Conservation (phyloP, 169 alveolate genomes). For the Toxoplasma gondii region DNA sequence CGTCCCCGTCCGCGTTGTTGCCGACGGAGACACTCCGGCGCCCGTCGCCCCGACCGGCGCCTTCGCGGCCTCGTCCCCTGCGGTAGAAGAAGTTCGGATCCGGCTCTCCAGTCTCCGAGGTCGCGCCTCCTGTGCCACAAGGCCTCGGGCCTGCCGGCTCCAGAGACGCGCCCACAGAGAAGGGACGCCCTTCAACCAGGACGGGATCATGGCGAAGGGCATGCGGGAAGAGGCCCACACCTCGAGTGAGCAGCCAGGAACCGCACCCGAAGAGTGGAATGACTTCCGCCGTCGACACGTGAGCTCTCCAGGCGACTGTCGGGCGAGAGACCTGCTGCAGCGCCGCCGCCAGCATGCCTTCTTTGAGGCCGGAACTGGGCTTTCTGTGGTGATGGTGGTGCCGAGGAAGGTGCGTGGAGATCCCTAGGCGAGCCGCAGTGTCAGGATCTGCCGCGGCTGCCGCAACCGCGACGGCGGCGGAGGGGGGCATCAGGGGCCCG, state of each 20-base stretch:
- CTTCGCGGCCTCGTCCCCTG: neutral
- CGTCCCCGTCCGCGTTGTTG: neutral
- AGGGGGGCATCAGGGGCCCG: slow-evolving; percentile 66
- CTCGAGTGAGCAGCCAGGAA: slow-evolving; percentile 11
- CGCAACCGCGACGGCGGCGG: slow-evolving; percentile 57
- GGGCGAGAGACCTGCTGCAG: slow-evolving; percentile 22
- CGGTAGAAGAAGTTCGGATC: neutral
- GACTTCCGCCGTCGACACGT: neutral
- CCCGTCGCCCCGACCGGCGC: neutral
- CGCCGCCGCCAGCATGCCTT: neutral
- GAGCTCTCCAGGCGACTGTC: slow-evolving; percentile 17
- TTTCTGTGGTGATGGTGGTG: neutral
- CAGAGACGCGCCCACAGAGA: neutral
- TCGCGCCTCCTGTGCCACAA: neutral
- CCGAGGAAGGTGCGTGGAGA: neutral
- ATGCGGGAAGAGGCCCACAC: slow-evolving; percentile 11
- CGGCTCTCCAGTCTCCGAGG: no score
- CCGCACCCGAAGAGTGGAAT: neutral
- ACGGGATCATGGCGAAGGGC: slow-evolving; percentile 6
- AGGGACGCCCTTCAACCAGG: slow-evolving; percentile 18
- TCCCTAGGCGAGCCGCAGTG: neutral
- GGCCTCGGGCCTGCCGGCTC: neutral
- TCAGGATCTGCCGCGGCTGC: slow-evolving; percentile 46
- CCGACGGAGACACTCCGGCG: neutral
- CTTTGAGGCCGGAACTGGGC: neutral